A percentile compares a stretch with the other conserved stretches of the same genome.
Conservation (phyloP, 1,284 basidiomycete genomes). For the Trametes versicolor region DNA sequence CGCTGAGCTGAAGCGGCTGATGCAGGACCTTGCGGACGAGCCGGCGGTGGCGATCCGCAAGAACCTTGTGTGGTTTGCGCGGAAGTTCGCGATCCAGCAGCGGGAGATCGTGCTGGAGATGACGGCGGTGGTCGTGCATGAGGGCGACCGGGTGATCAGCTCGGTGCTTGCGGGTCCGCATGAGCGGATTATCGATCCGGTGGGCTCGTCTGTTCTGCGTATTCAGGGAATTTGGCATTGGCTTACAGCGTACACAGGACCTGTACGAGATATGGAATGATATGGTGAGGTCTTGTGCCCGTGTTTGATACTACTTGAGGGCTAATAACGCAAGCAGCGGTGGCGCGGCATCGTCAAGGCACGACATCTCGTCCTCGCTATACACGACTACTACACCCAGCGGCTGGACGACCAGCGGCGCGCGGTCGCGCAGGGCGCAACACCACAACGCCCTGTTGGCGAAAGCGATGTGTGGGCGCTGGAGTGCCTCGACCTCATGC, state of each 20-base stretch:
- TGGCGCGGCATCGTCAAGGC: conserved; percentile 50
- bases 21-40: conserved; percentile 38
- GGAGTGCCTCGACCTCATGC: conserved; percentile 51
- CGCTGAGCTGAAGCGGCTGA: conserved; percentile 39
- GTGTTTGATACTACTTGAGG: background rate
- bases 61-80: conserved; percentile 40
- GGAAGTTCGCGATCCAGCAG: conserved; percentile 44
- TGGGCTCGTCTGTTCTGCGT: conserved; percentile 18
- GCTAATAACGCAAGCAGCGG: conserved; percentile 32
- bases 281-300: conserved; percentile 37
- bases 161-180: conserved; percentile 40
- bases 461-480: conserved; percentile 54
- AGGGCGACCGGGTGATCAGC: conserved; percentile 40
- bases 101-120: conserved; percentile 39
- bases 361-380: conserved; percentile 47
- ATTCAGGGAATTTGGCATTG: background rate
- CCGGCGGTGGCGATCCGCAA: conserved; percentile 37
- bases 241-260: conserved; percentile 14
- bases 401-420: conserved; percentile 27
- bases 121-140: conserved; percentile 34
- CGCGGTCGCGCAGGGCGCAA: conserved; percentile 2
- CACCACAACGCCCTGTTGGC: conserved; percentile 39
- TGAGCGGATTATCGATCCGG: conserved; percentile 41
- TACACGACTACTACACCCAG: conserved; percentile 47
- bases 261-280: conserved; percentile 42